Conservation (phyloP, 2,329 filamentous ascomycete species). For the Venturia asperata region DNA sequence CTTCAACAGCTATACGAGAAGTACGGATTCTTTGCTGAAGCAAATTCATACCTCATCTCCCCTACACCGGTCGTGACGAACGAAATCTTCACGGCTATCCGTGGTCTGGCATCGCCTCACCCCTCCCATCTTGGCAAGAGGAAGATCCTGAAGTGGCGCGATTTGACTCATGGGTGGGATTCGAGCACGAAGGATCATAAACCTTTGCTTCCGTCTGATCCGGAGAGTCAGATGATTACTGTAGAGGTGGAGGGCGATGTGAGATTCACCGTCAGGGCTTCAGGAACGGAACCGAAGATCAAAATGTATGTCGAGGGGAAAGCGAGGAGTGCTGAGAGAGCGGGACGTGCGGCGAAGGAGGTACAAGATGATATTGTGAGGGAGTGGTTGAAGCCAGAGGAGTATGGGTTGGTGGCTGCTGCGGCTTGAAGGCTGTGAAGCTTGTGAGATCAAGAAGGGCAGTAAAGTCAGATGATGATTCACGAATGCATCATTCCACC, state of each 20-base stretch:
- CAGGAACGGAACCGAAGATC: slow-evolving; percentile 61
- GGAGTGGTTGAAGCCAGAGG: slow-evolving; percentile 43
- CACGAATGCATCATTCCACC: too few species aligned
- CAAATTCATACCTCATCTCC: slow-evolving; percentile 58
- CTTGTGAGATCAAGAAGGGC: too few species aligned
- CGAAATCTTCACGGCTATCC: slow-evolving; percentile 49
- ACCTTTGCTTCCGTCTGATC: slow-evolving; percentile 50
- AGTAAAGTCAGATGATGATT: too few species aligned
- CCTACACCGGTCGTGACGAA: slow-evolving; percentile 47
- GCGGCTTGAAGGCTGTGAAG: neutral
- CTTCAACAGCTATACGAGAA: slow-evolving; percentile 50
- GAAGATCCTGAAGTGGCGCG: slow-evolving; percentile 52
- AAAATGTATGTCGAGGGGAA: slow-evolving; percentile 51
- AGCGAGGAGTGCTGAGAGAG: slow-evolving; percentile 35
- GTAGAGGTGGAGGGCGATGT: slow-evolving; percentile 50
- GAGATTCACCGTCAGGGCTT: slow-evolving; percentile 53
- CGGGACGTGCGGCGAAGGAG: slow-evolving; percentile 38
- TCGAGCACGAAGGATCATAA: slow-evolving; percentile 45
- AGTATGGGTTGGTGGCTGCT: slow-evolving; percentile 23
- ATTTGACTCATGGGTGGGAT: slow-evolving; percentile 55
- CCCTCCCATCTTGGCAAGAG: slow-evolving; percentile 44
- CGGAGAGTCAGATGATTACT: slow-evolving; percentile 57
- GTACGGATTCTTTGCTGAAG: slow-evolving; percentile 55
- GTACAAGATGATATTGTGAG: slow-evolving; percentile 40
- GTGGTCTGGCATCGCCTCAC: slow-evolving; percentile 38